Base-by-base conservation (phyloP, 2,329 filamentous ascomycete species). In the Berkeleyomyces rouxiae region DNA sequence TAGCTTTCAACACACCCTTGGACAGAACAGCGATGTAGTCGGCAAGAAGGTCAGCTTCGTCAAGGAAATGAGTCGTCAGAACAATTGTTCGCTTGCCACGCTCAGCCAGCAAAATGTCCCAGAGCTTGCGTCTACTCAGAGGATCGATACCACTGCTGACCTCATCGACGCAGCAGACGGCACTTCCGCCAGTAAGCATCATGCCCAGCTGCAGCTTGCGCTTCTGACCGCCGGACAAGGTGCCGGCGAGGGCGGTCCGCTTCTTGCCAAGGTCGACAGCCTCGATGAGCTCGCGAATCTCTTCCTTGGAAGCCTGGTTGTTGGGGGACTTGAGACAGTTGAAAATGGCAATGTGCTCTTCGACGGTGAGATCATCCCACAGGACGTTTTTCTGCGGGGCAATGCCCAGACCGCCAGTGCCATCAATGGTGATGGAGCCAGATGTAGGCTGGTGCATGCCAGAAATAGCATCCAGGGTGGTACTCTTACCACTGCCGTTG, bases 341-440 rank as follows among this genome's bases (percentile, higher is more conserved):
- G 75, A 96, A 96, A 59, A 95, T 88, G 7, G 75, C 74, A 13
- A 96, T 83, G 69, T 96, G 91, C 71, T 96, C 90, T 68, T 84
- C 82, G 0, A 95, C 90, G 0, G 88, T 95, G 62, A 96, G 75
- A 64, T 90, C 85, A 67, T 92, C 87, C 90, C 91, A 96, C 40
- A 96, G 79, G 4, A 96, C 91, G 68, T 96, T 96, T 76, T 92
- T 91, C 71, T 96, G 91, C 0, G 91, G 91, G 63, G 90, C 92
- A 49, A 95, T 84, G 11, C 91, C 91, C 23, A 96, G 79, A 0
- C 88, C 89, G 7, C 88, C 88, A 7, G 83, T 85, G 0, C 85
- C 85, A 67, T 91, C 85, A 55, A 96, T 85, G 33, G 81, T 82
- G 67, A 96, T 93, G 2, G 79, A 78, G 2, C 91, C 91, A 64